Conservation (phyloP, 2,329 filamentous ascomycete genomes). For the Didymella exigua region DNA sequence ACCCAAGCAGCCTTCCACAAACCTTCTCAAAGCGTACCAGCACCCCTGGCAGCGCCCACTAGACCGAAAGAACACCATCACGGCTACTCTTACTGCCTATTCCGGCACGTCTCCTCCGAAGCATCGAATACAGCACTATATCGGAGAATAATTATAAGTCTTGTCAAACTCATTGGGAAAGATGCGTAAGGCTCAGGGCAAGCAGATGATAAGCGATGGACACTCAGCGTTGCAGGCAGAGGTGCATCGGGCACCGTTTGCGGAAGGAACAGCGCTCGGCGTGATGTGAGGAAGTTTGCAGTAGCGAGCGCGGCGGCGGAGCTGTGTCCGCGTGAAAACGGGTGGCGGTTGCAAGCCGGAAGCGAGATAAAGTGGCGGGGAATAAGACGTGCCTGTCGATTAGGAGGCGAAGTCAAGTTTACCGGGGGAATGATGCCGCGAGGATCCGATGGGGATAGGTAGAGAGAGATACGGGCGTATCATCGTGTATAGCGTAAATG, state of each 20-base stretch:
- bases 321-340: neutral
- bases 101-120: slow-evolving; percentile 9
- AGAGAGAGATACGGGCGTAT: neutral
- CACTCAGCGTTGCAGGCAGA: neutral
- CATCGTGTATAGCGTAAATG: too few relatives aligned
- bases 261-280: slow-evolving; percentile 7
- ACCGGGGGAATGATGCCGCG: neutral
- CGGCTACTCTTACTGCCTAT: slow-evolving; percentile 5
- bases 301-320: slow-evolving; percentile 1
- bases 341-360: neutral
- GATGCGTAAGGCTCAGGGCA: slow-evolving; percentile 3
- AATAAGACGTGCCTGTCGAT: slow-evolving; percentile 6
- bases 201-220: neutral
- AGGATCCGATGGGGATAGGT: neutral
- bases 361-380: neutral
- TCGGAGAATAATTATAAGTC: slow-evolving; percentile 7
- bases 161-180: slow-evolving; percentile 4
- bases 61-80: neutral
- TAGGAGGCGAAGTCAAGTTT: slow-evolving; percentile 1
- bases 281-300: neutral
- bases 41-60: neutral
- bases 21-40: slow-evolving; percentile 5
- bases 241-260: slow-evolving; percentile 7
- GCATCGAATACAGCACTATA: slow-evolving; percentile 15
- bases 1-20: neutral